A percentile compares a stretch with the other conserved stretches of the same genome.
phyloP scores from a whole-genome alignment of 148 eudicot species.

The Rhododendron griersonianum region DNA sequence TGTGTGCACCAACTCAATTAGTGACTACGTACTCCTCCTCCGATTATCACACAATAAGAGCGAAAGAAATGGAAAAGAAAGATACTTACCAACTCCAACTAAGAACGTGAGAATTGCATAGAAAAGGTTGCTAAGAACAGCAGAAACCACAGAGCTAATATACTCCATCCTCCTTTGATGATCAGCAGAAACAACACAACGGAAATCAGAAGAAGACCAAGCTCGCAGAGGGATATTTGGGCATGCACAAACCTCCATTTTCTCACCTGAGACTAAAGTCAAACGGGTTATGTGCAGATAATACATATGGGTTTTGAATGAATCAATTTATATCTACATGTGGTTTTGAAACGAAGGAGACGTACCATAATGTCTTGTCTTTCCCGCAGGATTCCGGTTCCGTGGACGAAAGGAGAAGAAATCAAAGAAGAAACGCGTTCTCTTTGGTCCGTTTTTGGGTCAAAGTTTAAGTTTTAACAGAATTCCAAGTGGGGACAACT shows the following conservation, averaged over 20 bases:
- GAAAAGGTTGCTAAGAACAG: background rate
- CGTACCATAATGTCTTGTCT: background rate
- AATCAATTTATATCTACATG: background rate
- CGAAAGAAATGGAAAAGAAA: background rate
- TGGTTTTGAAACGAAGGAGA: background rate
- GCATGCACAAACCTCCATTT: background rate
- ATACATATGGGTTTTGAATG: background rate
- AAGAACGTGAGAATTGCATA: background rate
- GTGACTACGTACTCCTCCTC: background rate
- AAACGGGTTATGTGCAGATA: background rate
- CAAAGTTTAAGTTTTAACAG: background rate
- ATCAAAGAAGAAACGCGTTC: background rate
- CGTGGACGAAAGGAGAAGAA: background rate
- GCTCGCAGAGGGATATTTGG: background rate
- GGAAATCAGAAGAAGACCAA: background rate
- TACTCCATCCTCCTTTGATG: background rate
- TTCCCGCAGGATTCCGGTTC: background rate
- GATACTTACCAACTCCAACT: background rate
- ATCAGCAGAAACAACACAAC: background rate
- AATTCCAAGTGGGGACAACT: background rate
- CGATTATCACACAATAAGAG: background rate
- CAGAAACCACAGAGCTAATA: background rate
- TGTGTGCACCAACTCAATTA: background rate
- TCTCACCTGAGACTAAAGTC: background rate
- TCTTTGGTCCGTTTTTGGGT: background rate